Percentiles rank a stretch among this genome's conserved stretches.
These are phyloP conservation scores for Millerozyma miso DNA, from an alignment of 805 yeast species.

Conservation along the genomic window DNA sequence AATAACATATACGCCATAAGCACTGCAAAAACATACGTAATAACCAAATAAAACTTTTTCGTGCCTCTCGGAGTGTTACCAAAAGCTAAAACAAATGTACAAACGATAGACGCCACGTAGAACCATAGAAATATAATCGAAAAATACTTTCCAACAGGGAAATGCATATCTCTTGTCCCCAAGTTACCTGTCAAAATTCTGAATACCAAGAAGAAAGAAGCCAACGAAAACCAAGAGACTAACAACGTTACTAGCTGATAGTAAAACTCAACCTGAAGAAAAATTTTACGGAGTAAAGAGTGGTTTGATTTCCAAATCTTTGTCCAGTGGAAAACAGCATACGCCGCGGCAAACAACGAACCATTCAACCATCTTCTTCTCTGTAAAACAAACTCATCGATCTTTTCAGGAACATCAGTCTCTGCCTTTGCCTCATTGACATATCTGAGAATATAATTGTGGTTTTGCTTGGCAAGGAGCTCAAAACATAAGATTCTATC, in stretches of 20 bases:
- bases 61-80: slow-evolving; percentile 96
- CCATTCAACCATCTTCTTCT: slow-evolving; percentile 99
- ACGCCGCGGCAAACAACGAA: slow-evolving; percentile 93
- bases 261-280: slow-evolving; percentile 80
- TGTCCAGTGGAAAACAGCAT: slow-evolving; percentile 78
- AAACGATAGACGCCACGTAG: slow-evolving; percentile 72
- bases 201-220: slow-evolving; percentile 86
- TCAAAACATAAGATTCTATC: slow-evolving; percentile 95
- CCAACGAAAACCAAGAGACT: slow-evolving; percentile 90
- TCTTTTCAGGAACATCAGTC: slow-evolving; percentile 93
- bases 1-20: slow-evolving; percentile 86
- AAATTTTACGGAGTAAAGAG: slow-evolving; percentile 70
- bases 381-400: slow-evolving; percentile 92
- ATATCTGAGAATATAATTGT: slow-evolving; percentile 76
- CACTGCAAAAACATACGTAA: slow-evolving; percentile 77
- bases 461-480: slow-evolving; percentile 75
- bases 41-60: slow-evolving; percentile 65
- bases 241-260: slow-evolving; percentile 73
- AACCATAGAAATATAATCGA: slow-evolving; percentile 82
- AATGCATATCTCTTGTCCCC: slow-evolving; percentile 56
- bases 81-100: slow-evolving; percentile 84
- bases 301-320: slow-evolving; percentile 90
- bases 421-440: slow-evolving; percentile 87
- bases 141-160: slow-evolving; percentile 70
- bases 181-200: slow-evolving; percentile 79